These are phyloP conservation scores for Centrapalus pauciflorus DNA, from an alignment of 129 eudicot genomes.

Conservation along the genomic window DNA sequence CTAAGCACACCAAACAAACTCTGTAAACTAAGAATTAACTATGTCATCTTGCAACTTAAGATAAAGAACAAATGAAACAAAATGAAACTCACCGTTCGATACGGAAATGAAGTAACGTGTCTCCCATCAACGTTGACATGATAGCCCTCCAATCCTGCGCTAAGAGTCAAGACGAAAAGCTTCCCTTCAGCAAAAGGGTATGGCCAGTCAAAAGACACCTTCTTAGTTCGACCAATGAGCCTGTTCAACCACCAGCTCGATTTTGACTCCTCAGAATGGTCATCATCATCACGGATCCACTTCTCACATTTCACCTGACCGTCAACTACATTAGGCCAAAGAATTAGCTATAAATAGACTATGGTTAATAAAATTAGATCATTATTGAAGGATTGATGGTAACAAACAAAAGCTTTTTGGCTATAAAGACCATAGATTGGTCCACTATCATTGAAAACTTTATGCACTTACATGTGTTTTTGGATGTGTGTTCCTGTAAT, in stretches of 20 bases:
- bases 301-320: constrained; percentile 80
- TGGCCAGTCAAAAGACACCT: constrained; percentile 80
- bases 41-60: neutral
- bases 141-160: constrained; percentile 89
- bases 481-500: too few relatives aligned
- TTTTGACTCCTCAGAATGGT: constrained; percentile 55
- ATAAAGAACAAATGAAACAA: neutral
- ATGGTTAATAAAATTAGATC: too few relatives aligned
- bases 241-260: constrained; percentile 88
- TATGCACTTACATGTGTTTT: too few relatives aligned
- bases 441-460: neutral
- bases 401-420: neutral
- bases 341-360: constrained; percentile 16
- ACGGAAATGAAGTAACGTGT: constrained; percentile 81
- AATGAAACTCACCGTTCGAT: constrained; percentile 63
- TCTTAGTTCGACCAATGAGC: constrained; percentile 68
- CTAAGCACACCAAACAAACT: constrained; percentile 26
- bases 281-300: constrained; percentile 79
- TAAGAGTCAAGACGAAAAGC: constrained; percentile 67
- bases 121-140: constrained; percentile 86
- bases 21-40: neutral
- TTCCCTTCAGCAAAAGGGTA: constrained; percentile 81
- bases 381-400: too few relatives aligned
- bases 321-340: constrained; percentile 52
- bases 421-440: neutral